A percentile compares a stretch with the other conserved stretches of the same genome.
These are phyloP conservation scores for Chytriomyces confervae DNA, from an alignment of 192 early-diverging fungal genomes.

Conservation along the genomic window DNA sequence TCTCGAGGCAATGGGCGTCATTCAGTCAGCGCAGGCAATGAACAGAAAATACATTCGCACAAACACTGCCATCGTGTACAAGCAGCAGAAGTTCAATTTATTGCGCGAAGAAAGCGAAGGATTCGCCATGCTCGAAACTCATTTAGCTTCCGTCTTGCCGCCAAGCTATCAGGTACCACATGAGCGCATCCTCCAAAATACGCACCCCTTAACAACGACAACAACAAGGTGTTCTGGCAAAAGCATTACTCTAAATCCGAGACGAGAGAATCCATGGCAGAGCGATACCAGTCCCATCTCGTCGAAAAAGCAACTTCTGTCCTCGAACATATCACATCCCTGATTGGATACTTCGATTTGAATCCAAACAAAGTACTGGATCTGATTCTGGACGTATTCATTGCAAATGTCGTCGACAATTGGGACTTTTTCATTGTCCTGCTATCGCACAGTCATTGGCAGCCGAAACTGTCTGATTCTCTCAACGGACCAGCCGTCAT, in stretches of 20 bases:
- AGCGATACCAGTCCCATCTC: slow-evolving; percentile 27
- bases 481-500: neutral
- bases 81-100: slow-evolving; percentile 85
- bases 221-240: neutral
- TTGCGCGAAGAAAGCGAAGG: slow-evolving; percentile 82
- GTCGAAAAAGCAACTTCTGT: slow-evolving; percentile 27
- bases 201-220: neutral
- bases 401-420: slow-evolving; percentile 67
- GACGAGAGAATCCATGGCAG: neutral
- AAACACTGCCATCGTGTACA: slow-evolving; percentile 66
- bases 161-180: slow-evolving; percentile 24
- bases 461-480: slow-evolving; percentile 12
- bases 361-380: slow-evolving; percentile 87
- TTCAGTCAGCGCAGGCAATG: slow-evolving; percentile 42
- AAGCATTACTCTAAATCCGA: neutral
- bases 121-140: slow-evolving; percentile 74
- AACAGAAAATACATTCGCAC: slow-evolving; percentile 56
- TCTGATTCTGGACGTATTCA: slow-evolving; percentile 76
- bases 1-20: slow-evolving; percentile 57
- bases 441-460: slow-evolving; percentile 55
- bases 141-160: slow-evolving; percentile 53
- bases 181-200: too few relatives aligned
- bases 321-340: slow-evolving; percentile 52
- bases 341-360: slow-evolving; percentile 78
- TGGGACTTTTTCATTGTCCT: slow-evolving; percentile 76